phyloP scores from a whole-genome alignment of 768 basidiomycete species.

The Pholiota conissans region DNA sequence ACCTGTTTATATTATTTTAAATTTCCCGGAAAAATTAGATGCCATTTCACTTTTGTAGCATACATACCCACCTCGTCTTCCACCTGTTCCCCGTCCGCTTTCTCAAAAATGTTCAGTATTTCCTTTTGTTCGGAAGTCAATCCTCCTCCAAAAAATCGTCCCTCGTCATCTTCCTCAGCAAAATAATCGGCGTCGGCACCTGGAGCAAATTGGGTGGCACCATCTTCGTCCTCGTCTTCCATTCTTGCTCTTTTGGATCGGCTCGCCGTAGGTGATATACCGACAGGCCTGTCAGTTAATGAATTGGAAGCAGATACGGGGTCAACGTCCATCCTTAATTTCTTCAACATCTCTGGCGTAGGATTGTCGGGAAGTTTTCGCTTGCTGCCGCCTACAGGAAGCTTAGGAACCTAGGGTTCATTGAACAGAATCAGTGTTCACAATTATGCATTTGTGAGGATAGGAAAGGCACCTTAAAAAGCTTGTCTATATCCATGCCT shows the following conservation, averaged over 20 bases:
- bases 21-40: too few relatives aligned
- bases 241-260: slow-evolving; percentile 49
- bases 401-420: slow-evolving; percentile 57
- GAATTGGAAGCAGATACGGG: slow-evolving; percentile 7
- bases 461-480: slow-evolving; percentile 45
- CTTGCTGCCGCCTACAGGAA: slow-evolving; percentile 64
- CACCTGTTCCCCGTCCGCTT: slow-evolving; percentile 58
- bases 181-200: slow-evolving; percentile 91
- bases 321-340: slow-evolving; percentile 58
- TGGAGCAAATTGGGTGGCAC: slow-evolving; percentile 58
- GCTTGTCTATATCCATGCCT: slow-evolving; percentile 49
- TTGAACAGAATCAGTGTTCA: neutral
- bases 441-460: neutral
- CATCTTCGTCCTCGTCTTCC: slow-evolving; percentile 52
- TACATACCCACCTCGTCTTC: slow-evolving; percentile 74
- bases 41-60: too few relatives aligned
- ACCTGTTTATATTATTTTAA: slow-evolving; percentile 44
- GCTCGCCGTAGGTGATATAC: slow-evolving; percentile 19
- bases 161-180: slow-evolving; percentile 88
- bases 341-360: slow-evolving; percentile 81
- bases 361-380: slow-evolving; percentile 77
- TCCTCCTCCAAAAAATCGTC: slow-evolving; percentile 92
- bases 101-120: slow-evolving; percentile 93
- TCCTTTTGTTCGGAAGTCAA: slow-evolving; percentile 92
- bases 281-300: slow-evolving; percentile 7